Evolutionary conservation across 2,329 filamentous ascomycete genomes (phyloP), one percentile per base, ranked within the genome.

Genomic region (Mycocentrospora acerina): DNA sequence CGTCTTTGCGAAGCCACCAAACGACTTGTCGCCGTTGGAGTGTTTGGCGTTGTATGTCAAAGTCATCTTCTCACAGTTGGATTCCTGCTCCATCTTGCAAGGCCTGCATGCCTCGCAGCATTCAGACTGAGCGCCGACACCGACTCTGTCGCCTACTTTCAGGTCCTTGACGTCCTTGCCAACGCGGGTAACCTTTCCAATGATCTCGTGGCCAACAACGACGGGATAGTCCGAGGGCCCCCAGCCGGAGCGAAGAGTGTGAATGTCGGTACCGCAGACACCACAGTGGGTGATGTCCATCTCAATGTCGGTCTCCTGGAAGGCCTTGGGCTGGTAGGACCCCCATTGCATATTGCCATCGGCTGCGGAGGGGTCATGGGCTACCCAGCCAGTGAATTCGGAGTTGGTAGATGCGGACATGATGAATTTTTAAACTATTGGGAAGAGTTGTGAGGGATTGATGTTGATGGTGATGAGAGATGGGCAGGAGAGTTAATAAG

Each of bases 251-350:
- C 59, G 55, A 6, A 68, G 56, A 2, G 57, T 62, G 55, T 67
- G 61, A 24, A 67, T 47, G 35, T 67, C 64, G 16, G 46, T 54
- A 15, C 60, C 64, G 47, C 64, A 68, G 40, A 67, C 55, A 44
- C 64, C 64, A 42, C 63, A 65, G 44, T 53, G 83, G 49, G 54
- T 49, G 41, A 67, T 66, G 7, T 59, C 41, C 45, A 68, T 61
- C 37, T 64, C 59, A 47, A 62, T 52, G 25, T 95, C 88, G 66
- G 87, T 81, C 63, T 90, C 86, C 51, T 83, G 86, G 32, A 59
- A 62, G 3, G 62, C 55, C 60, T 72, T 71, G 27, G 68, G 68
- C 37, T 62, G 52, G 48, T 66, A 73, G 32, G 62, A 65, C 41
- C 72, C 67, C 76, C 76, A 78, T 38, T 71, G 66, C 74, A 79